These are phyloP conservation scores for Kokia cookei DNA, from an alignment of 441 rosid species.

Conservation along the genomic window DNA sequence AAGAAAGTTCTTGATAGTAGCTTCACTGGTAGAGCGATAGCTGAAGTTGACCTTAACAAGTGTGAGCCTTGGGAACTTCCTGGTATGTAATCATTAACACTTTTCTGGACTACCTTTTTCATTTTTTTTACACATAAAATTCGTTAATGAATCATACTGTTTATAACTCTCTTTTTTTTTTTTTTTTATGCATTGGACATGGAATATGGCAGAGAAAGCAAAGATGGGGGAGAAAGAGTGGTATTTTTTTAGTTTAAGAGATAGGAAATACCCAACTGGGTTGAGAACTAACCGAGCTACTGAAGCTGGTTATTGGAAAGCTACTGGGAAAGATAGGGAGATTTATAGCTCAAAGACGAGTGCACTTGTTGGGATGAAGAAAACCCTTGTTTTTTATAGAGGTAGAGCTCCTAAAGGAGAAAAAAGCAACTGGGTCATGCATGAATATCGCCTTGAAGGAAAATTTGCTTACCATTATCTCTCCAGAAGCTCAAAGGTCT, in stretches of 20 bases:
- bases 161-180: neutral
- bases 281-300: slow-evolving; percentile 88
- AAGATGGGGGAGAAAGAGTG: slow-evolving; percentile 93
- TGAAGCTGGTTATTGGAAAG: slow-evolving; percentile 94
- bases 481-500: slow-evolving; percentile 69
- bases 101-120: neutral
- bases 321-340: slow-evolving; percentile 90
- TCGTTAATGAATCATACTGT: neutral
- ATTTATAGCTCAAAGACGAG: slow-evolving; percentile 75
- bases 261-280: slow-evolving; percentile 87
- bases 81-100: slow-evolving; percentile 29
- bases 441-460: slow-evolving; percentile 91
- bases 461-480: slow-evolving; percentile 75
- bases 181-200: neutral
- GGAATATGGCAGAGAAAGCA: slow-evolving; percentile 54
- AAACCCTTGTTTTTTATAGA: slow-evolving; percentile 76
- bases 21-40: slow-evolving; percentile 71
- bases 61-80: slow-evolving; percentile 98
- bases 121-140: neutral
- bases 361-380: slow-evolving; percentile 86
- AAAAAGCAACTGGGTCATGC: slow-evolving; percentile 94
- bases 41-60: slow-evolving; percentile 89
- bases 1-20: slow-evolving; percentile 71
- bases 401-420: slow-evolving; percentile 94
- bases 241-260: slow-evolving; percentile 82